Evolutionary conservation across 1,284 basidiomycete species (phyloP), one percentile per base, ranked within the genome.

Genomic region (Cutaneotrichosporon cavernicola): DNA sequence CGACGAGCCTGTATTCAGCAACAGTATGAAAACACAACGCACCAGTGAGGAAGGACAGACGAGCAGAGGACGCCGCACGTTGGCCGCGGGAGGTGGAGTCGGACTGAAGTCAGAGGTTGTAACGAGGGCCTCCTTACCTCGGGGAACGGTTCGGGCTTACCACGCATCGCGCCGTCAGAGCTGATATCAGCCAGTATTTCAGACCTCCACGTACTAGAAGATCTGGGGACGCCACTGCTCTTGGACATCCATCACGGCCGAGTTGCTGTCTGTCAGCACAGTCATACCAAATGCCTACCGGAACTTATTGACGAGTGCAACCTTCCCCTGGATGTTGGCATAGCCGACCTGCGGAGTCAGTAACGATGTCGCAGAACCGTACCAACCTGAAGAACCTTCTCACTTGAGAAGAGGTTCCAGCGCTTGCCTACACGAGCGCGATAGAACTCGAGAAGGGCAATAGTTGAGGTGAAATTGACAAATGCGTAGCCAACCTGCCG

Each of bases 381-480:
- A 43, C 73, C 52, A 51, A 79, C 78, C 68, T 81, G 80, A 18
- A 81, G 61, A 14, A 80, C 76, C 65, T 81, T 81, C 64, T 80
- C 79, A 65, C 77, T 79, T 3, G 75, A 76, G 66, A 80, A 81
- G 60, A 80, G 40, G 63, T 77, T 76, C 80, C 80, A 81, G 65
- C 73, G 78, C 56, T 70, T 75, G 2, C 80, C 79, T 1, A 78
- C 75, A 59, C 69, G 69, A 6, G 72, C 72, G 30, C 72, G 60
- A 34, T 76, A 72, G 65, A 81, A 80, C 4, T 64, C 46, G 50
- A 74, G 74, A 32, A 81, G 65, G 0, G 74, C 73, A 9, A 67
- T 57, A 9, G 43, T 60, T 1, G 70, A 72, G 21, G 71, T 73
- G 64, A 80, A 80, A 68, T 80, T 80, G 71, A 80, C 77, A 61